Evolutionary conservation across 2,329 filamentous ascomycete genomes (phyloP).

Genomic region (Pleurostoma richardsiae): DNA sequence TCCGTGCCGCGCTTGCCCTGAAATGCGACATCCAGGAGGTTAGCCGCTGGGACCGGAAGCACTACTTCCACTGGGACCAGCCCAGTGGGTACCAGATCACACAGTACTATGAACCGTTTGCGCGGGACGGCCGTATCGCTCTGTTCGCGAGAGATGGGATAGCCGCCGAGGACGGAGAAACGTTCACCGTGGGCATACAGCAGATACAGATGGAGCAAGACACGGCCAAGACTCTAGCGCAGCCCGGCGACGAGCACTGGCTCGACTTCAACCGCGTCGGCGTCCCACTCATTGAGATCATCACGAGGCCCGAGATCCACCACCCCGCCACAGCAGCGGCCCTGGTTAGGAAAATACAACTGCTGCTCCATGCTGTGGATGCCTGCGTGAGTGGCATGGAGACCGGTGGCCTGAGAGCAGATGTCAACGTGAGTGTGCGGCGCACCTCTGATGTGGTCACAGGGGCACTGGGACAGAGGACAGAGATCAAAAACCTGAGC

Average conservation of each 20-base stretch:
- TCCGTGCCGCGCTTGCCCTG: constrained; percentile 82
- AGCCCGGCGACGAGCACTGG: constrained; percentile 67
- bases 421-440: constrained; percentile 90
- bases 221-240: constrained; percentile 86
- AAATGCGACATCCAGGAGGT: constrained; percentile 70
- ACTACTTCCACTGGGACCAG: constrained; percentile 99
- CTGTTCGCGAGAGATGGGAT: constrained; percentile 76
- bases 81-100: constrained; percentile 96
- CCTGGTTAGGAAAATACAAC: constrained; percentile 83
- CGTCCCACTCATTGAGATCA: constrained; percentile 88
- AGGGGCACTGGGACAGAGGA: constrained; percentile 68
- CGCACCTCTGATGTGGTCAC: constrained; percentile 37
- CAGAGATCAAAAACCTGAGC: constrained; percentile 95
- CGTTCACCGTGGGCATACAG: constrained; percentile 75
- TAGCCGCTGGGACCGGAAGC: constrained; percentile 91
- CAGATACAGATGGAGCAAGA: constrained; percentile 98
- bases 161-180: constrained; percentile 63
- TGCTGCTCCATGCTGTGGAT: constrained; percentile 71
- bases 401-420: constrained; percentile 80
- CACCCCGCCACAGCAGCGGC: constrained; percentile 83
- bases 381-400: constrained; percentile 93
- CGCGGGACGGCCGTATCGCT: constrained; percentile 65
- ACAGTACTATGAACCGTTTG: constrained; percentile 79
- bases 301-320: constrained; percentile 85
- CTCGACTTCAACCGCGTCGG: constrained; percentile 94